Percentiles rank a stretch among this genome's conserved stretches.
Conservation (phyloP, 306 rosid genomes). For the Quercus aquifolioides region DNA sequence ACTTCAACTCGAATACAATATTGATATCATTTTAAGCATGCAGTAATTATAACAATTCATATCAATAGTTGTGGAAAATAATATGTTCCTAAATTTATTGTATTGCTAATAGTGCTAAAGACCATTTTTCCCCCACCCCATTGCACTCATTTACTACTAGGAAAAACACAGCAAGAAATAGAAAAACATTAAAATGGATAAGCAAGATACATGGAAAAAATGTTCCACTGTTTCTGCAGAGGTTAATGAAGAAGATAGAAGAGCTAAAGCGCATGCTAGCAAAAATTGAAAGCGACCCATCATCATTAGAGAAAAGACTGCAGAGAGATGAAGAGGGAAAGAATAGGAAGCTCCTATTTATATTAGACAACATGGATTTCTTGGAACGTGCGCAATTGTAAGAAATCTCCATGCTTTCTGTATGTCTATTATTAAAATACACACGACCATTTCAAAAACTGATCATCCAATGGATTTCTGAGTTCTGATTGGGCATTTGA, state of each 20-base stretch:
- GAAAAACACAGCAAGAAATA: background rate
- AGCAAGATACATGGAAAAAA: constrained; percentile 21
- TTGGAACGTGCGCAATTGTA: too few relatives aligned
- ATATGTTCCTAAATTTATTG: background rate
- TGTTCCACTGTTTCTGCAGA: constrained; percentile 35
- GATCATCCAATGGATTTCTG: too few relatives aligned
- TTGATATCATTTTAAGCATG: too few relatives aligned
- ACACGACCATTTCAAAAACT: too few relatives aligned
- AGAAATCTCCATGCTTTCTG: too few relatives aligned
- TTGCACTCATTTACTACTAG: too few relatives aligned
- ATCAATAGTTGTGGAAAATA: background rate
- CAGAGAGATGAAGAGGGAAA: background rate
- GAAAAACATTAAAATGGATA: background rate
- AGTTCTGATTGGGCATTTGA: background rate
- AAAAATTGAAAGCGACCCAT: background rate
- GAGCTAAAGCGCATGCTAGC: constrained; percentile 1
- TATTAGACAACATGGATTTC: too few relatives aligned
- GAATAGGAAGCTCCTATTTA: background rate
- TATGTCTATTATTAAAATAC: too few relatives aligned
- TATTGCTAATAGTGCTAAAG: background rate
- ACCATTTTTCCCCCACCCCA: too few relatives aligned
- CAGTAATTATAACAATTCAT: too few relatives aligned
- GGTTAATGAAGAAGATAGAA: constrained; percentile 27
- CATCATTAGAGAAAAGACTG: background rate
- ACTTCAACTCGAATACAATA: too few relatives aligned